phyloP scores from a whole-genome alignment of 805 yeast genomes.

The Ogataea pilisensis region DNA sequence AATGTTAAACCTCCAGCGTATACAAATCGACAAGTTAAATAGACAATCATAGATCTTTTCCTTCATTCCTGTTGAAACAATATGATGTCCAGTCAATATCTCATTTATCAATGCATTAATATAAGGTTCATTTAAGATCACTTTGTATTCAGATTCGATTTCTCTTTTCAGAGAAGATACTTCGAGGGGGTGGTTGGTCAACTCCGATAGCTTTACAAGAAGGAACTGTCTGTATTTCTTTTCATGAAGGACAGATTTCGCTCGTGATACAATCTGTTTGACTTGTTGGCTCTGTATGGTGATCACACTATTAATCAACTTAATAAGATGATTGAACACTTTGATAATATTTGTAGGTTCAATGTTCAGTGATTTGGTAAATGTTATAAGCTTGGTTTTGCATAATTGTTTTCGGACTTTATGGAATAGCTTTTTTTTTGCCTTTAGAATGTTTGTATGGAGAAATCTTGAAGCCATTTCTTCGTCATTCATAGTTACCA shows the following conservation, averaged over 20 bases:
- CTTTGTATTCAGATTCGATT: slow-evolving; percentile 1
- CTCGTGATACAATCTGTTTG: neutral
- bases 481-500: slow-evolving; percentile 8
- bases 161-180: neutral
- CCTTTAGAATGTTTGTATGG: slow-evolving; percentile 2
- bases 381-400: slow-evolving; percentile 16
- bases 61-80: neutral
- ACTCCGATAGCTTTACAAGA: neutral
- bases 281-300: slow-evolving; percentile 3
- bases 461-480: slow-evolving; percentile 11
- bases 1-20: too few species aligned
- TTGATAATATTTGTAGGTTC: slow-evolving; percentile 11
- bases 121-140: slow-evolving; percentile 1
- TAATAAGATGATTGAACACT: slow-evolving; percentile 8
- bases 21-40: neutral
- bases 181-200: slow-evolving; percentile 2
- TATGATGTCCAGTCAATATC: slow-evolving; percentile 2
- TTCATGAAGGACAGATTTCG: neutral
- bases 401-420: slow-evolving; percentile 22
- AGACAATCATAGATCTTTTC: neutral
- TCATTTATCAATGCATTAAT: slow-evolving; percentile 4
- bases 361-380: slow-evolving; percentile 21
- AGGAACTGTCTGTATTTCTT: neutral
- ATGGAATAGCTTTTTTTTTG: slow-evolving; percentile 25
- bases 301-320: slow-evolving; percentile 3